Percentiles rank a stretch among this genome's conserved stretches.
These are phyloP conservation scores for Stephanodiscus triporus DNA, from an alignment of 108 stramenopile genomes.

Conservation along the genomic window DNA sequence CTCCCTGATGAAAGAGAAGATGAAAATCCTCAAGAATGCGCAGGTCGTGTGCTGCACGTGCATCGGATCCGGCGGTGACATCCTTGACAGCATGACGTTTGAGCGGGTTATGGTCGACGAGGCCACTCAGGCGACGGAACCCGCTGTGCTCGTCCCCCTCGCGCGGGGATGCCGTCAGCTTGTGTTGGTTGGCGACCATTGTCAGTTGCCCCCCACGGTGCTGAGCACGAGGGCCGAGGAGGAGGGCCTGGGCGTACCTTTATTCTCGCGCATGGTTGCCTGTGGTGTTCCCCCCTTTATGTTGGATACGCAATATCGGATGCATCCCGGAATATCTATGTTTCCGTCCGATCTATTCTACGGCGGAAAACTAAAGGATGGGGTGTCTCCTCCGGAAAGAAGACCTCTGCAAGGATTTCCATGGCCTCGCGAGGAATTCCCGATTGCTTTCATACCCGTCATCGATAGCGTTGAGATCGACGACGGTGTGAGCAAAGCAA, in stretches of 20 bases:
- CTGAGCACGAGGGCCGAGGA: constrained; percentile 85
- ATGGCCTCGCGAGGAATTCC: constrained; percentile 91
- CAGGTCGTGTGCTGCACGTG: constrained; percentile 96
- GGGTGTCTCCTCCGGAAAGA: constrained; percentile 85
- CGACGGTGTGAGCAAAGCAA: constrained; percentile 91
- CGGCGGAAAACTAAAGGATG: constrained; percentile 84
- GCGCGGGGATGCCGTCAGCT: constrained; percentile 91
- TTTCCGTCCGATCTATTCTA: constrained; percentile 92
- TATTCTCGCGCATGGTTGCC: constrained; percentile 91
- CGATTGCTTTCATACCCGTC: constrained; percentile 88
- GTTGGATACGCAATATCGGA: constrained; percentile 95
- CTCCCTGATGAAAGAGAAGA: constrained; percentile 76
- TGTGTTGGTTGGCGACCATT: constrained; percentile 96
- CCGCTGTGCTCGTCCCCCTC: constrained; percentile 89
- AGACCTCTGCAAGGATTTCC: constrained; percentile 89
- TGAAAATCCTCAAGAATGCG: constrained; percentile 81
- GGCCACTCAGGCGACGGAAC: constrained; percentile 94
- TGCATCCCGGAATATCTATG: constrained; percentile 94
- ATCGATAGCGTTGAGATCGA: constrained; percentile 80
- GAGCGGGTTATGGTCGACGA: constrained; percentile 94
- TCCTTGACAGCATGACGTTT: constrained; percentile 83
- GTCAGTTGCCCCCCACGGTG: constrained; percentile 94
- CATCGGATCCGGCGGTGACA: constrained; percentile 92
- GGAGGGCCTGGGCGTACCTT: constrained; percentile 85
- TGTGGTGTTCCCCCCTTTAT: constrained; percentile 90